phyloP scores from a whole-genome alignment of 1,139 yeast genomes.

The Diutina scorzettiae region DNA sequence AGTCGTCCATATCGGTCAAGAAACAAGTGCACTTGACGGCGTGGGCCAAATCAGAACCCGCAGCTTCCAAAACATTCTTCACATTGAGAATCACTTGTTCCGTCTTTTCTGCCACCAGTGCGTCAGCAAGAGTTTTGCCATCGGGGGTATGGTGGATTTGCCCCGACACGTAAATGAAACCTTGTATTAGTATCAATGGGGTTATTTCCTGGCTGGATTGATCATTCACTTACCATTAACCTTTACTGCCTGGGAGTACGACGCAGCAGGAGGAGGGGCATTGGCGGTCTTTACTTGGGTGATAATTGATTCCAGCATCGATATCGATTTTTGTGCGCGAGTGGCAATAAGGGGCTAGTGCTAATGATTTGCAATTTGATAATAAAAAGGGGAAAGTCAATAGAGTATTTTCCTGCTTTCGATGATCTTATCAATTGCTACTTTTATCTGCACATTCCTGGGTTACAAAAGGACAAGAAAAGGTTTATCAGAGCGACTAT shows the following conservation, averaged over 20 bases:
- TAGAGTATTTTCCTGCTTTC: constrained; percentile 24
- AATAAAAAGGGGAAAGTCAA: no score
- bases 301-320: background rate
- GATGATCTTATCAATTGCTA: no score
- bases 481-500: no score
- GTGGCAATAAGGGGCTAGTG: no score
- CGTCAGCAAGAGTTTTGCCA: constrained; percentile 44
- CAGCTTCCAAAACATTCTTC: constrained; percentile 62
- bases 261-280: constrained; percentile 95
- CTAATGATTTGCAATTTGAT: no score
- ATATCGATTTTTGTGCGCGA: background rate
- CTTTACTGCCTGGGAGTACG: constrained; percentile 89
- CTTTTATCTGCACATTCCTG: no score
- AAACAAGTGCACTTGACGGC: constrained; percentile 80
- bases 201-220: background rate
- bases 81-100: constrained; percentile 78
- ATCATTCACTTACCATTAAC: constrained; percentile 40
- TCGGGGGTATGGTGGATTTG: constrained; percentile 88
- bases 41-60: constrained; percentile 71
- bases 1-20: constrained; percentile 78
- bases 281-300: constrained; percentile 18
- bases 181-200: constrained; percentile 22
- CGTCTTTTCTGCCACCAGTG: constrained; percentile 62
- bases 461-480: no score
- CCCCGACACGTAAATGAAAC: constrained; percentile 85